Evolutionary conservation across 257 asterid genomes (phyloP).

Genomic region (Primulina huaijiensis): DNA sequence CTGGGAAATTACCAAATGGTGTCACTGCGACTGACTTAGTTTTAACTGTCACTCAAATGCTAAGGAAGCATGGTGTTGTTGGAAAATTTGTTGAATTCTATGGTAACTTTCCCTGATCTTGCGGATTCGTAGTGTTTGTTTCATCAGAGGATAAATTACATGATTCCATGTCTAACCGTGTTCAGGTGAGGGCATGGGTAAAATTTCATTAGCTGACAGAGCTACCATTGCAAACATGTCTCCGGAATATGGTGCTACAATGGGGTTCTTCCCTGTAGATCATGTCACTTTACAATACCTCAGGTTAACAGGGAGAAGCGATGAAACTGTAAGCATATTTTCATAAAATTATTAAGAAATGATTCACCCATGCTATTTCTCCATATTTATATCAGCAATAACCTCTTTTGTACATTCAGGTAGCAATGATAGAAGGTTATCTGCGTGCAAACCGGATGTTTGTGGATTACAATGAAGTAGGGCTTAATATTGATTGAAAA

Average conservation of each 20-base stretch:
- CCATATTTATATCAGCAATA: slow-evolving; percentile 6
- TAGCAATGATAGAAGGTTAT: slow-evolving; percentile 90
- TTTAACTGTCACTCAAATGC: slow-evolving; percentile 79
- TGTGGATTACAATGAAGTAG: slow-evolving; percentile 82
- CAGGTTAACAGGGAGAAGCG: slow-evolving; percentile 90
- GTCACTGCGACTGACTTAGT: slow-evolving; percentile 93
- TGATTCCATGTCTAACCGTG: slow-evolving; percentile 18
- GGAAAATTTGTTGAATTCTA: slow-evolving; percentile 84
- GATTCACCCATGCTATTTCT: slow-evolving; percentile 1
- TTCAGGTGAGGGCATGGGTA: slow-evolving; percentile 78
- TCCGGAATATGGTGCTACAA: slow-evolving; percentile 97
- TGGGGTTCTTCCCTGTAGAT: slow-evolving; percentile 99
- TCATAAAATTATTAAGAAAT: slow-evolving; percentile 7
- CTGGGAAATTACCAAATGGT: slow-evolving; percentile 79
- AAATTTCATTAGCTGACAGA: slow-evolving; percentile 93
- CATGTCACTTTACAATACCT: slow-evolving; percentile 82
- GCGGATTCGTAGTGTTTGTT: background rate
- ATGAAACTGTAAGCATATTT: slow-evolving; percentile 67
- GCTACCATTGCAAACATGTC: slow-evolving; percentile 99
- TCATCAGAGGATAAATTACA: slow-evolving; percentile 15
- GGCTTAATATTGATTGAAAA: slow-evolving; percentile 16
- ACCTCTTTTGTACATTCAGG: slow-evolving; percentile 39
- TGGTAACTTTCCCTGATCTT: slow-evolving; percentile 36
- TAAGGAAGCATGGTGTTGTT: slow-evolving; percentile 89
- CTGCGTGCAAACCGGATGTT: slow-evolving; percentile 92